phyloP scores from a whole-genome alignment of 768 basidiomycete species.

The Macrolepiota albuminosa region DNA sequence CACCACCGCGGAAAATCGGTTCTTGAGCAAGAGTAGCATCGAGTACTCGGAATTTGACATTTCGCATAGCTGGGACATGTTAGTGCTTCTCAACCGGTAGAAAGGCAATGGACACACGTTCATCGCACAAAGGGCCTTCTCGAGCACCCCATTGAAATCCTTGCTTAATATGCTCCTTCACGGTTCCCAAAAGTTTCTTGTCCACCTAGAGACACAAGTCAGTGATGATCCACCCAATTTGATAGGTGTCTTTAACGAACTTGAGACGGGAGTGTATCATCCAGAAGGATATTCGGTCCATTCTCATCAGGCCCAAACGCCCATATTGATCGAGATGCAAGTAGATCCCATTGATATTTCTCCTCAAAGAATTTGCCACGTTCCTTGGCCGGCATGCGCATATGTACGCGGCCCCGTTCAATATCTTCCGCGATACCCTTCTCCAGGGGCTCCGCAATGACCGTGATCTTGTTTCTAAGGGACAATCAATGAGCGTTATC shows the following conservation, averaged over 20 bases:
- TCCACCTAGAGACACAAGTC: slow-evolving; percentile 55
- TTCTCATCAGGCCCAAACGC: slow-evolving; percentile 97
- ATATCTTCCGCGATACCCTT: slow-evolving; percentile 95
- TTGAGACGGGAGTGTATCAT: slow-evolving; percentile 95
- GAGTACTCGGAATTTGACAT: slow-evolving; percentile 95
- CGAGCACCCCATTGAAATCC: slow-evolving; percentile 99
- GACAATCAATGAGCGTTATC: neutral
- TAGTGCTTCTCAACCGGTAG: neutral
- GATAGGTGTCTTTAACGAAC: slow-evolving; percentile 29
- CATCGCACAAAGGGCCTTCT: slow-evolving; percentile 96
- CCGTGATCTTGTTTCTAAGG: slow-evolving; percentile 90
- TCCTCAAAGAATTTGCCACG: slow-evolving; percentile 94
- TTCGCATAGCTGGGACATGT: slow-evolving; percentile 78
- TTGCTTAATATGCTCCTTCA: slow-evolving; percentile 95
- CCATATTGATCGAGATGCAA: slow-evolving; percentile 98
- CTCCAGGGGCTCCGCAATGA: slow-evolving; percentile 98
- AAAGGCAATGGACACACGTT: slow-evolving; percentile 66
- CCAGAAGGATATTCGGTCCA: slow-evolving; percentile 89
- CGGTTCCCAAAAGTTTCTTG: slow-evolving; percentile 84
- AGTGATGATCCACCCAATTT: neutral
- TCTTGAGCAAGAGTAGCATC: slow-evolving; percentile 92
- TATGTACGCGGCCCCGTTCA: slow-evolving; percentile 87
- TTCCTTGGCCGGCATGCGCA: slow-evolving; percentile 94
- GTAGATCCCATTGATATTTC: slow-evolving; percentile 96
- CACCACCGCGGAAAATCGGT: slow-evolving; percentile 96